Evolutionary conservation across 208 protist genomes (phyloP).

Genomic region (Leishmania tropica): DNA sequence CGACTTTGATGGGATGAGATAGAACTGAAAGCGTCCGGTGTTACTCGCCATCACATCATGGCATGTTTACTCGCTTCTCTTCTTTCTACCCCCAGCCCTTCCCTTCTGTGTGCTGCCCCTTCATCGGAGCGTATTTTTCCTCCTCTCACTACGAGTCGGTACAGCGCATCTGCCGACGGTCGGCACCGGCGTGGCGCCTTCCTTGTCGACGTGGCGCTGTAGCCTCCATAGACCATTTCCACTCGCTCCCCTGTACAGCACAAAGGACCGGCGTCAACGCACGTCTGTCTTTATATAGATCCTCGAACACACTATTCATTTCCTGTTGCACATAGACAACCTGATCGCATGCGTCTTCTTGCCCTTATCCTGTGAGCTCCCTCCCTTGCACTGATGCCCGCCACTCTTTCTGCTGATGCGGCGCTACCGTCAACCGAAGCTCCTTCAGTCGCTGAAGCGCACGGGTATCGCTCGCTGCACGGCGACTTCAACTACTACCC

Average conservation of each 20-base stretch:
- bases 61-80: background rate
- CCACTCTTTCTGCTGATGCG: background rate
- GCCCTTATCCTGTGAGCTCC: background rate
- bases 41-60: background rate
- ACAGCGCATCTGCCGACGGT: background rate
- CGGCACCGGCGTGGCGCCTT: background rate
- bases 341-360: slow-evolving; percentile 2
- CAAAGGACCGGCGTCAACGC: background rate
- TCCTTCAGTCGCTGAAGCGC: background rate
- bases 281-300: background rate
- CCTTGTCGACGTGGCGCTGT: background rate
- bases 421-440: background rate
- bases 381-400: background rate
- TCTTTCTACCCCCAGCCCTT: background rate
- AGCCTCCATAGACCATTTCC: background rate
- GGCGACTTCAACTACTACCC: slow-evolving; percentile 52
- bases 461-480: slow-evolving; percentile 32
- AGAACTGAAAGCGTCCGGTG: background rate
- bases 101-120: background rate
- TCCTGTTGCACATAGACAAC: background rate
- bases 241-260: background rate
- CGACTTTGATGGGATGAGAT: slow-evolving; percentile 2
- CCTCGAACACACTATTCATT: background rate
- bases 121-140: background rate
- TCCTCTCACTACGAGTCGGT: background rate